These are phyloP conservation scores for Metschnikowia anglica DNA, from an alignment of 805 yeast species.

Conservation along the genomic window DNA sequence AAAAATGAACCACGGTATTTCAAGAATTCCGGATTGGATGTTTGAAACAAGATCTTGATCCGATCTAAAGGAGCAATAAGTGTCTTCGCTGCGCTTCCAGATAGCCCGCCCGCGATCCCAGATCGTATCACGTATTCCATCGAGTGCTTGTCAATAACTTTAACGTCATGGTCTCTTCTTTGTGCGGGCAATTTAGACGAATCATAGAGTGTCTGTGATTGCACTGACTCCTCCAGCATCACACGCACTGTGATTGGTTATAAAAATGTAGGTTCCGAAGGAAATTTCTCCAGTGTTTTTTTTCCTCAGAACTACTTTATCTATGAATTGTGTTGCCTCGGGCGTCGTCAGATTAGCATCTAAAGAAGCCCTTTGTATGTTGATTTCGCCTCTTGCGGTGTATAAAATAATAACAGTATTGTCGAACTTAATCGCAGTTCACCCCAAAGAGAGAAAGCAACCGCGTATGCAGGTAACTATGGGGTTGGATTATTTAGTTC, in stretches of 20 bases:
- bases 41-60: conserved; percentile 92
- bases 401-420: too few relatives aligned
- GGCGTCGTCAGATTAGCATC: too few relatives aligned
- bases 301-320: too few relatives aligned
- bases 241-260: background rate
- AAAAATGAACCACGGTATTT: conserved; percentile 75
- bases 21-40: conserved; percentile 84
- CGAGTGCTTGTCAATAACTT: conserved; percentile 62
- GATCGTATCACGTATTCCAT: conserved; percentile 77
- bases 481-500: too few relatives aligned
- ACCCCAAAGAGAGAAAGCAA: background rate
- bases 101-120: conserved; percentile 92
- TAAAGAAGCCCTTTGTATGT: too few relatives aligned
- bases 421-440: background rate
- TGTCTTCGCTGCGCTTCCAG: conserved; percentile 96
- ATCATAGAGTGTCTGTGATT: conserved; percentile 2
- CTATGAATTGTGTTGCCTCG: too few relatives aligned
- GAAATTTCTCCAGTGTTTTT: too few relatives aligned
- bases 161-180: conserved; percentile 15
- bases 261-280: background rate
- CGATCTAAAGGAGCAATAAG: conserved; percentile 93
- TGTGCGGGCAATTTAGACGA: background rate
- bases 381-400: too few relatives aligned
- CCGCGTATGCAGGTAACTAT: conserved; percentile 2
- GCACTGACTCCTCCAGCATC: conserved; percentile 11